A percentile compares a stretch with the other conserved stretches of the same genome.
phyloP scores from a whole-genome alignment of 306 rosid species.

The Hippophae rhamnoides region DNA sequence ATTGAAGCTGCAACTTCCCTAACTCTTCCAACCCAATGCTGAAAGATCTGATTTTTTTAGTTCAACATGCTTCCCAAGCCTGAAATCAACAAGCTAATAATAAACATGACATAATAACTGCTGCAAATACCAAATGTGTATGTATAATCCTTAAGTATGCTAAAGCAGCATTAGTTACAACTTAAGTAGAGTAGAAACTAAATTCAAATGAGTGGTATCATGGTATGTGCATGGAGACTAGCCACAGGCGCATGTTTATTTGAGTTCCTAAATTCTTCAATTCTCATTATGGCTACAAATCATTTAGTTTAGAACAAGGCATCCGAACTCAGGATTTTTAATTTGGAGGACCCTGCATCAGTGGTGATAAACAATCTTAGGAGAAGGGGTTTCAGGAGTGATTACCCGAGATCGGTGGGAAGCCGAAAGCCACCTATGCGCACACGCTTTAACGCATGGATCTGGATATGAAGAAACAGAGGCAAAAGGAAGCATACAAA shows the following conservation, averaged over 20 bases:
- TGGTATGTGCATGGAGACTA: not conserved
- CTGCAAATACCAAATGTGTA: not conserved
- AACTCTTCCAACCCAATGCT: constrained; percentile 63
- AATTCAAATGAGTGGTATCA: not conserved
- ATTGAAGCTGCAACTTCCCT: constrained; percentile 14
- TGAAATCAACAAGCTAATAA: constrained; percentile 24
- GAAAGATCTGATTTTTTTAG: constrained; percentile 55
- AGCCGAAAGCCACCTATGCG: constrained; percentile 78
- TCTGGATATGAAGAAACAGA: constrained; percentile 37
- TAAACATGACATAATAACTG: not conserved
- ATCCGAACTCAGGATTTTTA: not conserved
- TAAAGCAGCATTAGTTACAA: constrained; percentile 3
- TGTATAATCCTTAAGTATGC: not conserved
- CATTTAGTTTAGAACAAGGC: not conserved
- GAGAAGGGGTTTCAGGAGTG: constrained; percentile 11
- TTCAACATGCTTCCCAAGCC: constrained; percentile 72
- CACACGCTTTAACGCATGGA: constrained; percentile 76
- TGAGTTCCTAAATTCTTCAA: not conserved
- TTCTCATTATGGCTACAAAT: not conserved
- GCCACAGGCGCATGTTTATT: not conserved
- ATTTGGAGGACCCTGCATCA: not conserved
- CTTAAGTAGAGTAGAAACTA: not conserved
- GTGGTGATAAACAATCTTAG: not conserved
- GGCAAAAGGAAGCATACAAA: not conserved
- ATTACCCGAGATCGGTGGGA: constrained; percentile 86